Evolutionary conservation across 2,329 filamentous ascomycete species (phyloP).

Genomic region (Coniochaeta sp.): DNA sequence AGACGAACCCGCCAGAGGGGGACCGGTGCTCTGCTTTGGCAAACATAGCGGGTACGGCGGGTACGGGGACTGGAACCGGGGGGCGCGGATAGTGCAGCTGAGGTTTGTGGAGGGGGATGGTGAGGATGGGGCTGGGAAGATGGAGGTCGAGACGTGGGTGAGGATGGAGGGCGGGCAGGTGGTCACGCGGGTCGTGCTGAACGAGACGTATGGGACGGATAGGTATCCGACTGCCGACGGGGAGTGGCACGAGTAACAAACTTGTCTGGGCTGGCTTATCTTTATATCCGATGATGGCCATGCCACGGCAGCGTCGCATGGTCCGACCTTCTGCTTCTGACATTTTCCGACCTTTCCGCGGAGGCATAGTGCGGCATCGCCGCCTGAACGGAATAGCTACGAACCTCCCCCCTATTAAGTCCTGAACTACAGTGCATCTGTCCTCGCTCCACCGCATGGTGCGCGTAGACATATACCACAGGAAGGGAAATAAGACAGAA

Average conservation of each 20-base stretch:
- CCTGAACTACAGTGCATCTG: too few relatives aligned
- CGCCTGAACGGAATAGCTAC: background rate
- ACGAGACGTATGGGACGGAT: constrained; percentile 44
- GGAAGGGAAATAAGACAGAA: background rate
- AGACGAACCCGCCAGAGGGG: constrained; percentile 11
- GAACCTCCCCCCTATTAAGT: background rate
- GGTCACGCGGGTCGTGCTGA: constrained; percentile 37
- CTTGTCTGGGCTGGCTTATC: background rate
- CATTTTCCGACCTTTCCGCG: background rate
- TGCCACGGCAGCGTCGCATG: background rate
- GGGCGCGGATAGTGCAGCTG: constrained; percentile 35
- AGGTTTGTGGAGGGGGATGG: constrained; percentile 5
- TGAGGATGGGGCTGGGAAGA: background rate
- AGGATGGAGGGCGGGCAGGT: constrained; percentile 38
- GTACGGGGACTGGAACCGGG: constrained; percentile 58
- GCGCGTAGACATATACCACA: background rate
- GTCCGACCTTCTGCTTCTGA: background rate
- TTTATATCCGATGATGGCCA: background rate
- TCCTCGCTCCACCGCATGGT: too few relatives aligned
- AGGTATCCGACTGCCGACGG: constrained; percentile 25
- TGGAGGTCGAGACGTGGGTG: constrained; percentile 41
- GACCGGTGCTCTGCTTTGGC: constrained; percentile 36
- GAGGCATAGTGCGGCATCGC: background rate
- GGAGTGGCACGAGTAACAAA: background rate
- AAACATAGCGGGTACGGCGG: constrained; percentile 65